Evolutionary conservation across 2,329 filamentous ascomycete species (phyloP).

Genomic region (Botrytis galanthina): DNA sequence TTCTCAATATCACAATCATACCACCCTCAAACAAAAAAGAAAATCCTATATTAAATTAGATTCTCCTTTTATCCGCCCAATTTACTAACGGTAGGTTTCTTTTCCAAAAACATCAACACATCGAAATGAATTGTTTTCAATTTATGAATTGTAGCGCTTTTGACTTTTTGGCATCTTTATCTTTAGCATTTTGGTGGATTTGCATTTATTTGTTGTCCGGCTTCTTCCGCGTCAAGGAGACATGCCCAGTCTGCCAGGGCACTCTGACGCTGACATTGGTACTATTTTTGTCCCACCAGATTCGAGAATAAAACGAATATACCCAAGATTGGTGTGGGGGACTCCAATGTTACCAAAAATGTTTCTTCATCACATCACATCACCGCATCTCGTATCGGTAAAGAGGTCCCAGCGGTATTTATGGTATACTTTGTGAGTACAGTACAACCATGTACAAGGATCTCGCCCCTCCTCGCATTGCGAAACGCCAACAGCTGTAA

Average conservation of each 20-base stretch:
- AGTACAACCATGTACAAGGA: constrained; percentile 9
- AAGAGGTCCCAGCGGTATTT: constrained; percentile 2
- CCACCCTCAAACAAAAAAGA: not conserved
- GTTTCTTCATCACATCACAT: constrained; percentile 4
- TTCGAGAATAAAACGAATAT: not conserved
- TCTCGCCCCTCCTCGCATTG: constrained; percentile 1
- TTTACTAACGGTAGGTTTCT: not conserved
- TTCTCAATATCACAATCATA: not conserved
- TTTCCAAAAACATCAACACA: not conserved
- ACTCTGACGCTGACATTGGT: not conserved
- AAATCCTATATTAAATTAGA: not conserved
- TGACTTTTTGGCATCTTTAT: not conserved
- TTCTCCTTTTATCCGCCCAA: not conserved
- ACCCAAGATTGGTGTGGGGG: not conserved
- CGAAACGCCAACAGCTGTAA: constrained; percentile 14
- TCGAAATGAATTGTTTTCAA: not conserved
- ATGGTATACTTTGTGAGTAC: not conserved
- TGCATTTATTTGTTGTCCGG: not conserved
- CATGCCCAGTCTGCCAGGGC: not conserved
- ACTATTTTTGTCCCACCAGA: not conserved
- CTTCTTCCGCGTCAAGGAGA: not conserved
- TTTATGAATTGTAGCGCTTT: not conserved
- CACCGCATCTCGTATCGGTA: constrained; percentile 6
- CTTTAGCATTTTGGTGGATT: not conserved
- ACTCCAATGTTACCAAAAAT: not conserved